Percentiles rank a stretch among this genome's conserved stretches.
These are phyloP conservation scores for Ceratobasidium sp. DNA, from an alignment of 1,284 basidiomycete species.

Conservation along the genomic window DNA sequence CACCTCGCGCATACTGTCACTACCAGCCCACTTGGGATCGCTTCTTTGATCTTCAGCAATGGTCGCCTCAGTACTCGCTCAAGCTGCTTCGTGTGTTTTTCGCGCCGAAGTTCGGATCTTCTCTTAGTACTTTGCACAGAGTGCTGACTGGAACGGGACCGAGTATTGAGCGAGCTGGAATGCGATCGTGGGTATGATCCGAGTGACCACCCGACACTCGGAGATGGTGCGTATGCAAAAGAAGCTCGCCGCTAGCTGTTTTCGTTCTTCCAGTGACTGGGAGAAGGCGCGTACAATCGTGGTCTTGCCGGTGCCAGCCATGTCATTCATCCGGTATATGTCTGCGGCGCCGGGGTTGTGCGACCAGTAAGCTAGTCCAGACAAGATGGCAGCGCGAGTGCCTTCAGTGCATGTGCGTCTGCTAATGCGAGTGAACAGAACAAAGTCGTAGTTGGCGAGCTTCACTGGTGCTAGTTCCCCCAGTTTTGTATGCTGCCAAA, in stretches of 20 bases:
- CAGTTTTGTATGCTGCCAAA: no score
- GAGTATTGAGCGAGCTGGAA: constrained; percentile 19
- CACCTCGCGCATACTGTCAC: not conserved
- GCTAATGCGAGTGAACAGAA: not conserved
- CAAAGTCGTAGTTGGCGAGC: no score
- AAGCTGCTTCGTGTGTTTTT: constrained; percentile 35
- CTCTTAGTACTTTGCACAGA: not conserved
- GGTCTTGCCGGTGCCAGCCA: no score
- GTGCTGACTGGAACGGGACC: not conserved
- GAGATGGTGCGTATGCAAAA: not conserved
- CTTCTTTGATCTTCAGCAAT: not conserved
- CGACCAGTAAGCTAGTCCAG: not conserved
- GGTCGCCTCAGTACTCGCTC: constrained; percentile 40
- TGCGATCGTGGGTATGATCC: not conserved
- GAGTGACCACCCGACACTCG: not conserved
- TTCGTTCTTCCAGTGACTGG: not conserved
- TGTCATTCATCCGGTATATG: constrained; percentile 13
- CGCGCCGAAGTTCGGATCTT: not conserved
- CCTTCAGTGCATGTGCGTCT: not conserved
- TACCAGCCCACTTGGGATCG: not conserved
- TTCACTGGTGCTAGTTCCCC: no score
- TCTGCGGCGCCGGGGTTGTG: not conserved
- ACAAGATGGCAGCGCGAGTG: not conserved
- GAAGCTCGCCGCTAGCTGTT: not conserved
- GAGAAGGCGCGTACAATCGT: constrained; percentile 1